Evolutionary conservation across 1,284 basidiomycete species (phyloP).

Genomic region (Amylostereum chailletii): DNA sequence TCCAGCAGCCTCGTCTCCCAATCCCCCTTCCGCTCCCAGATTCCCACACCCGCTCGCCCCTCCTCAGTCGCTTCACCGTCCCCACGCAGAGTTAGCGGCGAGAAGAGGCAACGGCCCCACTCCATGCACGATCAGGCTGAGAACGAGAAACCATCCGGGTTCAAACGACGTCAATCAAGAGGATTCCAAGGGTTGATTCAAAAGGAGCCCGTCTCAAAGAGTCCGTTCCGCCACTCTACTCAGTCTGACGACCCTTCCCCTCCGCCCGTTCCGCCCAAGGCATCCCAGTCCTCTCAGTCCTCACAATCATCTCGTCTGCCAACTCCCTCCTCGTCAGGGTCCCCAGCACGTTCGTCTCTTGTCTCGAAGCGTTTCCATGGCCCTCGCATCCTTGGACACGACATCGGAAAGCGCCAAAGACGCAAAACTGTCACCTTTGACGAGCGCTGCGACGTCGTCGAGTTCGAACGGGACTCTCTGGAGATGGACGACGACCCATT

Average conservation of each 20-base stretch:
- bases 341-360: constrained; percentile 64
- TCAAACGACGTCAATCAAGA: constrained; percentile 68
- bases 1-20: constrained; percentile 77
- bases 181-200: constrained; percentile 67
- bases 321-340: constrained; percentile 24
- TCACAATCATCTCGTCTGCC: constrained; percentile 12
- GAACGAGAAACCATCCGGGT: constrained; percentile 62
- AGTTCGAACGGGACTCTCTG: constrained; percentile 63
- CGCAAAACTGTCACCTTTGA: constrained; percentile 84
- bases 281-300: constrained; percentile 7
- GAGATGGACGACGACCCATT: constrained; percentile 26
- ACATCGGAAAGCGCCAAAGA: constrained; percentile 36
- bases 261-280: constrained; percentile 20
- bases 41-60: constrained; percentile 37
- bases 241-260: constrained; percentile 18
- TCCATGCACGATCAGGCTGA: constrained; percentile 64
- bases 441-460: constrained; percentile 80
- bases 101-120: constrained; percentile 60
- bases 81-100: constrained; percentile 56
- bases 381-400: constrained; percentile 56
- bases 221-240: constrained; percentile 54
- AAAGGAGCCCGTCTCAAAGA: constrained; percentile 74
- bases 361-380: constrained; percentile 79
- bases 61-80: constrained; percentile 17
- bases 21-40: constrained; percentile 77